Evolutionary conservation across 352 stramenopile species (phyloP), one percentile per base, ranked within the genome.

Genomic region (Pythium grandisporangium): DNA sequence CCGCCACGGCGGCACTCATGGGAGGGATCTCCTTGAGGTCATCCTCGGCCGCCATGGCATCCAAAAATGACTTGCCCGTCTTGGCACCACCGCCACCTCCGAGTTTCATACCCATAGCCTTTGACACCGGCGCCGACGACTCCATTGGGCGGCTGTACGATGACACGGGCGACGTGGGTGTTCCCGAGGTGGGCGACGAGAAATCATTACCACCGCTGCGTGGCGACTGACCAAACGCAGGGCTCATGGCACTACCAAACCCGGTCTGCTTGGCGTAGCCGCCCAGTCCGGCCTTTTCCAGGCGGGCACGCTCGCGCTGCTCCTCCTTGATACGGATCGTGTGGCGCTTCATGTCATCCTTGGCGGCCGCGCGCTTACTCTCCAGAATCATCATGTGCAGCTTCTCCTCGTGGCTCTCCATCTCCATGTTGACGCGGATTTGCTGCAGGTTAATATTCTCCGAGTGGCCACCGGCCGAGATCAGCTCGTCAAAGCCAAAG

Each of bases 351-450:
- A 90, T 91, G 59, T 94, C 79, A 50, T 90, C 79, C 63, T 89
- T 92, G 20, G 84, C 84, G 3, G 83, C 78, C 2, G 83, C 81
- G 34, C 79, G 86, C 72, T 98, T 98, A 63, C 81, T 95, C 66
- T 98, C 83, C 51, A 98, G 82, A 50, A 99, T 97, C 82, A 98
- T 98, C 38, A 97, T 92, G 61, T 96, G 79, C 45, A 99, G 85
- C 63, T 98, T 98, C 73, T 99, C 96, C 68, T 99, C 96, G 66
- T 99, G 96, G 47, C 79, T 97, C 60, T 99, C 95, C 96, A 99
- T 99, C 51, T 98, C 84, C 69, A 99, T 86, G 71, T 99, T 99
- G 16, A 95, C 92, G 47, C 94, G 80, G 49, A 99, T 97, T 52
- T 93, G 77, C 58, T 80, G 75, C 38, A 97, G 58, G 38, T 79